A percentile compares a stretch with the other conserved stretches of the same genome.
phyloP scores from a whole-genome alignment of 2,329 filamentous ascomycete species.

The Exutisphaerella laricina region DNA sequence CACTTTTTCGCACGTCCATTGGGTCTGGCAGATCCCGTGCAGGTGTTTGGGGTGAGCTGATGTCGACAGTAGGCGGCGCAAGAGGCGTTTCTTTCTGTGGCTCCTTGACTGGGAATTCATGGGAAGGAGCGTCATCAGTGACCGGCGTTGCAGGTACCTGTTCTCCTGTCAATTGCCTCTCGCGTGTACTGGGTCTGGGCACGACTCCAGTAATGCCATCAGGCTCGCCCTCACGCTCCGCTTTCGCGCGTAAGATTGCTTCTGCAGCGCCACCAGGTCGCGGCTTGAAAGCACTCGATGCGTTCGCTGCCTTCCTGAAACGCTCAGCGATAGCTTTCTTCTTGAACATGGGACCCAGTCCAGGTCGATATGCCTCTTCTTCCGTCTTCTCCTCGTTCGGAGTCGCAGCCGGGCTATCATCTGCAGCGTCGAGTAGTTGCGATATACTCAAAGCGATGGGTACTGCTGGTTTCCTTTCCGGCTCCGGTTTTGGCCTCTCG shows the following conservation, averaged over 20 bases:
- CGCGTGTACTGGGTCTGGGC: constrained; percentile 57
- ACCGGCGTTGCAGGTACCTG: constrained; percentile 5
- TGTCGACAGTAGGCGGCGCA: constrained; percentile 22
- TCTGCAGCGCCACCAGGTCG: constrained; percentile 81
- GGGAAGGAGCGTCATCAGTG: constrained; percentile 1
- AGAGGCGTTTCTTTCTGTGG: constrained; percentile 6
- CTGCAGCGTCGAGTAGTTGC: neutral
- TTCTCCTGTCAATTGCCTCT: constrained; percentile 17
- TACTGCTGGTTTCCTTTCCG: neutral
- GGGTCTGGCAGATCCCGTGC: constrained; percentile 12
- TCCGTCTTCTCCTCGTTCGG: constrained; percentile 20
- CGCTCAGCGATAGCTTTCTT: constrained; percentile 65
- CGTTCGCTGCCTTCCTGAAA: constrained; percentile 72
- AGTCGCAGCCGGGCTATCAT: constrained; percentile 13
- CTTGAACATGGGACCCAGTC: constrained; percentile 86
- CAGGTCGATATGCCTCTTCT: constrained; percentile 57
- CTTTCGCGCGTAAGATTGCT: constrained; percentile 53
- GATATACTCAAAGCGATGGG: constrained; percentile 1
- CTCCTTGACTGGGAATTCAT: constrained; percentile 7
- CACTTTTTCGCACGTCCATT: constrained; percentile 9
- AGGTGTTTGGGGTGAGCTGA: constrained; percentile 26
- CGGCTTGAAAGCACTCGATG: constrained; percentile 67
- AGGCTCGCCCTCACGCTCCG: constrained; percentile 59
- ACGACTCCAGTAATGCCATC: constrained; percentile 89
- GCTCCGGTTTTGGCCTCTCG: neutral